Percentiles rank a stretch among this genome's conserved stretches.
phyloP scores from a whole-genome alignment of 306 rosid species.

The Styphnolobium japonicum region DNA sequence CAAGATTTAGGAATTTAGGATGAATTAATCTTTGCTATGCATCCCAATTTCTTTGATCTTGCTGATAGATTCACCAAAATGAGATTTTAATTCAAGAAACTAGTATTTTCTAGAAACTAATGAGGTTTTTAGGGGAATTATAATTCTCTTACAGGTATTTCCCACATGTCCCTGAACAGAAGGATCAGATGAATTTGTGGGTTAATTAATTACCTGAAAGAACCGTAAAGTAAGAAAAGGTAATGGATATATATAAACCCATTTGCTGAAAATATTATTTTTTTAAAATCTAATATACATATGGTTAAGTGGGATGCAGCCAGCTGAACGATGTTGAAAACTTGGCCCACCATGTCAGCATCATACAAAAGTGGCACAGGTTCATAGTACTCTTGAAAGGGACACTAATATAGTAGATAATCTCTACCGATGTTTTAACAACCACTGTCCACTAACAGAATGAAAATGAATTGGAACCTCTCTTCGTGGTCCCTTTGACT shows the following conservation, averaged over 20 bases:
- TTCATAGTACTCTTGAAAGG: background rate
- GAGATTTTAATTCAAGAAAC: background rate
- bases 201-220: too few species aligned
- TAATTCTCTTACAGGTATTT: too few species aligned
- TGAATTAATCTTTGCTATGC: too few species aligned
- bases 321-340: background rate
- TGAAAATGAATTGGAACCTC: background rate
- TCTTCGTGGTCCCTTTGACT: background rate
- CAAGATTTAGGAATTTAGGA: too few species aligned
- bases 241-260: too few species aligned
- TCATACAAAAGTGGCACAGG: background rate
- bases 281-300: background rate
- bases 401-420: background rate
- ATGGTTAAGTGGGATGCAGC: background rate
- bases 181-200: too few species aligned
- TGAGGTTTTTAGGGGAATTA: background rate
- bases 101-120: background rate
- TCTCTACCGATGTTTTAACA: background rate
- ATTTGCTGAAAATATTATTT: too few species aligned
- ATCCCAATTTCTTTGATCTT: too few species aligned
- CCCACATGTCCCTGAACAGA: too few species aligned
- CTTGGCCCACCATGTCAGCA: background rate
- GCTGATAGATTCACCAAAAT: background rate
- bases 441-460: background rate
- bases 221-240: too few species aligned